A percentile compares a stretch with the other conserved stretches of the same genome.
Conservation (phyloP, 805 yeast genomes). For the Kodamaea leandrae region DNA sequence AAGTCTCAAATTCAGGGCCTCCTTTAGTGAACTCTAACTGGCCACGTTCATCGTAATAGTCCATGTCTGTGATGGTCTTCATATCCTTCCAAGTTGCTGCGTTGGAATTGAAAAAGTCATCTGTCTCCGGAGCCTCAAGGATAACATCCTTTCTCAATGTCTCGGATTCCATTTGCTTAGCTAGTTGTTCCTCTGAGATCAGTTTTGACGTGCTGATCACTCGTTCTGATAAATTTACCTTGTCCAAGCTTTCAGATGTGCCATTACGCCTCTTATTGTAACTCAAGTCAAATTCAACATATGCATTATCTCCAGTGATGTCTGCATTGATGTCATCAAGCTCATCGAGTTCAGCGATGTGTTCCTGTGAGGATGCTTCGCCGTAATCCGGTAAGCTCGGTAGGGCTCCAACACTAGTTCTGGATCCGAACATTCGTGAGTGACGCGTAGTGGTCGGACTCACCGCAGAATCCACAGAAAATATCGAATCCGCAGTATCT, state of each 20-base stretch:
- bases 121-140: conserved; percentile 13
- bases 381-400: conserved; percentile 22
- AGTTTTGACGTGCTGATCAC: conserved; percentile 8
- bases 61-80: conserved; percentile 74
- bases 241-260: conserved; percentile 2
- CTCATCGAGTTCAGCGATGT: conserved; percentile 3
- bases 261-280: conserved; percentile 6
- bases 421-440: conserved; percentile 13
- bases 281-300: conserved; percentile 32
- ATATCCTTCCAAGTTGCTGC: conserved; percentile 77
- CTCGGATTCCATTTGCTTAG: not conserved
- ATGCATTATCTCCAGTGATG: conserved; percentile 15
- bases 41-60: conserved; percentile 80
- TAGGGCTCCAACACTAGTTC: conserved; percentile 19
- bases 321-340: conserved; percentile 5
- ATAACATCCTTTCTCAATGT: conserved; percentile 11
- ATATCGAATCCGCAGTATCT: conserved; percentile 9
- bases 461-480: conserved; percentile 10
- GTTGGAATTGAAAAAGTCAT: conserved; percentile 38
- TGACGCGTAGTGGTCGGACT: conserved; percentile 9
- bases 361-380: not conserved
- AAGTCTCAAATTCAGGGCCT: conserved; percentile 20
- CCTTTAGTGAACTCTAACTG: conserved; percentile 47
- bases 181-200: conserved; percentile 6
- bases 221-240: not conserved